A percentile compares a stretch with the other conserved stretches of the same genome.
These are phyloP conservation scores for Myxozyma nipponensis DNA, from an alignment of 805 yeast genomes.

Conservation along the genomic window DNA sequence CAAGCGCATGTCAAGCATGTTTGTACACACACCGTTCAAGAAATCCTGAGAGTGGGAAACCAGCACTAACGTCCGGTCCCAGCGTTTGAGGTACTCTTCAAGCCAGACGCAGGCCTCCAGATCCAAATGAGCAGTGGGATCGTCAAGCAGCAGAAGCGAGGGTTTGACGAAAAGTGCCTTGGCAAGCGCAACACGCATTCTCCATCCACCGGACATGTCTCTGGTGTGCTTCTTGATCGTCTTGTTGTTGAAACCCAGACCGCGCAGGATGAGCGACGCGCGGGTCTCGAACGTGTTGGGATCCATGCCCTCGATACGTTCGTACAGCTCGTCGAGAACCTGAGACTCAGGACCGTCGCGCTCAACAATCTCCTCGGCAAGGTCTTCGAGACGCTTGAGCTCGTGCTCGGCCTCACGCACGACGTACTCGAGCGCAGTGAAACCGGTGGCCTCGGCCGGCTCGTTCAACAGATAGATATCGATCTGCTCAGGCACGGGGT, in stretches of 20 bases:
- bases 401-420: constrained; percentile 94
- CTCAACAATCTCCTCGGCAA: constrained; percentile 83
- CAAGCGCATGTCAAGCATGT: constrained; percentile 96
- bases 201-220: constrained; percentile 99
- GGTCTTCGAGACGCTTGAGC: constrained; percentile 83
- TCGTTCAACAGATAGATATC: constrained; percentile 93
- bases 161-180: constrained; percentile 98
- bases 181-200: constrained; percentile 98
- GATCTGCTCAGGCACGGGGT: constrained; percentile 86
- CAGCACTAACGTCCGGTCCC: constrained; percentile 86
- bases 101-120: constrained; percentile 99
- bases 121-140: constrained; percentile 99
- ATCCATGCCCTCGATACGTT: constrained; percentile 93
- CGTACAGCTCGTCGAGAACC: constrained; percentile 80
- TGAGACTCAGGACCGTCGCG: constrained; percentile 93
- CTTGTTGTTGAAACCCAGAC: constrained; percentile 88
- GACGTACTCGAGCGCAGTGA: constrained; percentile 90
- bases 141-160: constrained; percentile 88
- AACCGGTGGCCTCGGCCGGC: constrained; percentile 94
- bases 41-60: constrained; percentile 99
- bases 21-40: constrained; percentile 96
- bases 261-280: constrained; percentile 91
- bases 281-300: constrained; percentile 93
- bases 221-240: constrained; percentile 92
- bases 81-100: constrained; percentile 93